Percentiles rank a stretch among this genome's conserved stretches.
phyloP scores from a whole-genome alignment of 257 asterid species.

The Lavandula angustifolia region DNA sequence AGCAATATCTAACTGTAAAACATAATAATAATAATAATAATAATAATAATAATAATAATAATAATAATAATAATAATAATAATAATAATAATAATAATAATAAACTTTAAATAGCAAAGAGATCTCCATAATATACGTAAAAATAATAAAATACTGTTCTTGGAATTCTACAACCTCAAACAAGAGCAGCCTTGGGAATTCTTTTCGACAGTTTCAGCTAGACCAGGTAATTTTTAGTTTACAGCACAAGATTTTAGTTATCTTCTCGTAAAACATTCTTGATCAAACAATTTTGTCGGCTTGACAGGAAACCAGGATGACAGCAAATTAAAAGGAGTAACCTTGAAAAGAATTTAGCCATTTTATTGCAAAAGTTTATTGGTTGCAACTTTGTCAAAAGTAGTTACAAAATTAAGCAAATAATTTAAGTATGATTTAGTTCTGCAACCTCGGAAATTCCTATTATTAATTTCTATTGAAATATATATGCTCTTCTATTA shows the following conservation, averaged over 20 bases:
- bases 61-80: too few species aligned
- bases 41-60: too few species aligned
- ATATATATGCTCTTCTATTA: too few species aligned
- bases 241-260: not conserved
- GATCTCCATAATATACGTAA: too few species aligned
- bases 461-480: not conserved
- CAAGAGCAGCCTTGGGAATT: conserved; percentile 91
- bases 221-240: conserved; percentile 65
- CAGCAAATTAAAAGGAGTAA: not conserved
- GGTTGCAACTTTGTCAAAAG: not conserved
- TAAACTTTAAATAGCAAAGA: too few species aligned
- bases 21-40: too few species aligned
- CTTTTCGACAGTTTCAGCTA: conserved; percentile 85
- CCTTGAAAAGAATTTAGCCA: not conserved
- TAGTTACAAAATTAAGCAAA: not conserved
- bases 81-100: too few species aligned
- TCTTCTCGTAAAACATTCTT: too few species aligned
- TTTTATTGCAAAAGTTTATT: not conserved
- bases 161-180: too few species aligned
- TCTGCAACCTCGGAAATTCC: not conserved
- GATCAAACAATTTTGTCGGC: too few species aligned
- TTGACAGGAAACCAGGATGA: not conserved
- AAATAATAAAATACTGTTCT: too few species aligned
- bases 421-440: not conserved
- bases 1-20: too few species aligned